Base-by-base conservation (phyloP, 176 grass and related monocot genomes). In the Cenchrus purpureus region DNA sequence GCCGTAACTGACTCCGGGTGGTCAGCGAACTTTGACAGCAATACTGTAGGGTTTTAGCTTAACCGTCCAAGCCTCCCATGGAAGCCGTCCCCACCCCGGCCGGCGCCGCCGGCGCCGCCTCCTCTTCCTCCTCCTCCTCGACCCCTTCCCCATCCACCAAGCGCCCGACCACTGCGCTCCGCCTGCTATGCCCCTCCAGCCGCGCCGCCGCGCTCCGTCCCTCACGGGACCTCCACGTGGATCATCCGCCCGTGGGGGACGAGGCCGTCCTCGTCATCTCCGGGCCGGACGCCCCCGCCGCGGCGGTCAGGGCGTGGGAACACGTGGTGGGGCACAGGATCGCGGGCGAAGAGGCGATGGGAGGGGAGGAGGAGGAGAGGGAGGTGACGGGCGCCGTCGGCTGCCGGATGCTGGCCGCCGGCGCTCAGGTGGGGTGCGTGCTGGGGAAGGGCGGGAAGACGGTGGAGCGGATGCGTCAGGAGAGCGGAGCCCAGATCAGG, bases 401-500 rank as follows among this genome's bases (percentile, higher is more conserved):
- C 57, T 94, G 92, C 84, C 86, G 87, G 71, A 88, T 94, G 52
- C 89, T 91, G 71, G 89, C 84, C 16, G 81, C 81, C 43, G 62
- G 87, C 43, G 82, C 34, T 51, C 92, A 87, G 81, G 89, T 91
- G 1, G 92, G 92, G 6, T 94, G 89, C 76, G 84, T 94, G 31
- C 81, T 91, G 50, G 92, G 92, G 15, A 94, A 91, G 87, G 92
- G 89, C 15, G 89, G 92, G 60, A 94, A 91, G 81, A 91, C 90
- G 17, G 87, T 94, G 20, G 92, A 94, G 87, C 64, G 87, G 81
- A 91, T 94, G 77, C 85, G 92, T 62, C 89, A 87, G 60, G 92
- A 91, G 77, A 91, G 84, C 62, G 92, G 92, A 46, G 92, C 92
- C 17, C 92, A 94, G 72, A 88, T 94, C 87, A 91, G 92, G 86